Evolutionary conservation across 1,139 yeast species (phyloP).

Genomic region (Hansenula sp.): DNA sequence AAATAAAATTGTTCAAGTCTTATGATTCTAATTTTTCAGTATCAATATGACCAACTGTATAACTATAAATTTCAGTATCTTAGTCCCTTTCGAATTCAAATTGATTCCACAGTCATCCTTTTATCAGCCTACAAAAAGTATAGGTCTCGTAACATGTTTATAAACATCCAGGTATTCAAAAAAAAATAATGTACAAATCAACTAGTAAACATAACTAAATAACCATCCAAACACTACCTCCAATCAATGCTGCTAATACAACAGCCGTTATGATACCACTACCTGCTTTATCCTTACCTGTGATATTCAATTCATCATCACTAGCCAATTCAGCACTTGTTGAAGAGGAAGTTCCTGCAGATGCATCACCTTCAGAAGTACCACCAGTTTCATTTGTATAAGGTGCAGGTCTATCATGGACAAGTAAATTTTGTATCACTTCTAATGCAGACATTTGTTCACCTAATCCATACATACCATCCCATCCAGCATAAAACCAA

Average conservation of each 20-base stretch:
- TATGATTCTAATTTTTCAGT: no score
- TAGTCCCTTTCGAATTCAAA: no score
- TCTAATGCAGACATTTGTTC: slow-evolving; percentile 78
- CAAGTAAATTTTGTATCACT: slow-evolving; percentile 46
- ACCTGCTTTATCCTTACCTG: slow-evolving; percentile 71
- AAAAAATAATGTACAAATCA: neutral
- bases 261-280: slow-evolving; percentile 81
- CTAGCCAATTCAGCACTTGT: slow-evolving; percentile 27
- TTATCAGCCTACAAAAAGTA: no score
- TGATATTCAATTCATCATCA: slow-evolving; percentile 41
- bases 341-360: slow-evolving; percentile 36
- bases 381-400: slow-evolving; percentile 42
- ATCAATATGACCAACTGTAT: no score
- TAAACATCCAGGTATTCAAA: neutral
- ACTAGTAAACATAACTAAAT: slow-evolving; percentile 3
- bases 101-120: no score
- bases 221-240: slow-evolving; percentile 68
- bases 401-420: slow-evolving; percentile 35
- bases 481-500: slow-evolving; percentile 65
- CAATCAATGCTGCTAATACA: slow-evolving; percentile 55
- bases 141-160: neutral
- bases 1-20: no score
- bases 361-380: slow-evolving; percentile 37
- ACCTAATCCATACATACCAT: slow-evolving; percentile 67
- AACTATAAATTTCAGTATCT: no score